A percentile compares a stretch with the other conserved stretches of the same genome.
Conservation (phyloP, 2,329 filamentous ascomycete species). For the Chaetomium olivaceum region DNA sequence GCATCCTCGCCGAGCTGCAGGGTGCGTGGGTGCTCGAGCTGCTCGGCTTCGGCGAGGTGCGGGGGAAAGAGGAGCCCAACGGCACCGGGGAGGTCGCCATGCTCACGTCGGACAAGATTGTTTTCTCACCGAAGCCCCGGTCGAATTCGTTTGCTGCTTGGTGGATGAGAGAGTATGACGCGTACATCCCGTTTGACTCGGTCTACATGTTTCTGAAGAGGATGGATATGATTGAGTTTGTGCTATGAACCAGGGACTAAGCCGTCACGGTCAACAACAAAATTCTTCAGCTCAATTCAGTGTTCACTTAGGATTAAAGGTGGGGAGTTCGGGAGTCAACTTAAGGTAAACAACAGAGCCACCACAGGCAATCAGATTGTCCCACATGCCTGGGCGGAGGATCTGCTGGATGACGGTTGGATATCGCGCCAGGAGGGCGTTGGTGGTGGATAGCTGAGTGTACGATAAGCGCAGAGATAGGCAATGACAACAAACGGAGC, state of each 20-base stretch:
- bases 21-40: constrained; percentile 31
- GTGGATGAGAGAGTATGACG: constrained; percentile 26
- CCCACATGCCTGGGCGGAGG: constrained; percentile 1
- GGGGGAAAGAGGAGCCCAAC: constrained; percentile 11
- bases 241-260: constrained; percentile 1
- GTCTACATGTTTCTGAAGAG: constrained; percentile 18
- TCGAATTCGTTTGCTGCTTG: constrained; percentile 24
- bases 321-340: too few species aligned
- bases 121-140: constrained; percentile 3
- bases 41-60: constrained; percentile 30
- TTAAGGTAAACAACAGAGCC: background rate
- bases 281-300: background rate
- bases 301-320: background rate
- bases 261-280: background rate
- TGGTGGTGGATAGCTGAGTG: background rate
- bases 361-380: constrained; percentile 7
- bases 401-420: background rate
- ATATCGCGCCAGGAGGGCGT: background rate
- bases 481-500: background rate
- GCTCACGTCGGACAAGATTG: constrained; percentile 26
- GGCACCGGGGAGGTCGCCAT: constrained; percentile 21
- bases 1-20: constrained; percentile 29
- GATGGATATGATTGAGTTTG: constrained; percentile 25
- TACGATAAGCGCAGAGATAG: constrained; percentile 2
- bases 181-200: constrained; percentile 25